Evolutionary conservation across 148 eudicot genomes (phyloP), one percentile per base, ranked within the genome.

Genomic region (Selenicereus undatus): DNA sequence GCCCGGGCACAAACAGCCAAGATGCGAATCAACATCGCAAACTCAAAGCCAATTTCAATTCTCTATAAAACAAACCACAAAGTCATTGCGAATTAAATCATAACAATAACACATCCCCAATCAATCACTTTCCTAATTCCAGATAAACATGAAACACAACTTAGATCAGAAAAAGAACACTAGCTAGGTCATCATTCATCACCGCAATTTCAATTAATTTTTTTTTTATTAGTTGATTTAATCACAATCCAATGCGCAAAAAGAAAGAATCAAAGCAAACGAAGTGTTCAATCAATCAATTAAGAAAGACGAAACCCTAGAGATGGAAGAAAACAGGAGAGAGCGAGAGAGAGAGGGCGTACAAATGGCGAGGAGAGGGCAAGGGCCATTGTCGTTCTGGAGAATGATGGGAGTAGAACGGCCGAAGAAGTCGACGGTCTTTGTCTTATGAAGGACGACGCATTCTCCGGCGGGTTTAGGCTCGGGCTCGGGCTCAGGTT

Each of bases 361-460:
- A 95, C 99, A 93, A 74, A 95, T 93, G 51, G 97, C 97, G 81
- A 93, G 92, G 82, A 95, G 99, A 80, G 97, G 99, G 74, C 99
- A 93, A 71, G 99, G 99, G 54, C 99, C 99, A 89, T 95, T 95
- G 79, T 93, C 97, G 82, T 95, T 95, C 77, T 95, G 99, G 45
- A 95, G 96, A 84, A 95, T 60, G 80, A 95, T 93, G 1, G 96
- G 93, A 11, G 91, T 83, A 65, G 89, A 80, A 71, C 94, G 89
- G 42, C 92, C 92, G 78, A 89, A 82, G 83, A 95, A 95, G 56
- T 92, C 92, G 20, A 95, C 84, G 7, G 81, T 82, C 79, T 95
- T 95, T 7, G 97, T 95, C 86, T 83, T 89, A 84, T 95, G 93
- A 32, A 87, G 22, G 12, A 85, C 80, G 12, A 85, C 80, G 89